Base-by-base conservation (phyloP, 148 eudicot genomes). In the Chenopodium suecicum region DNA sequence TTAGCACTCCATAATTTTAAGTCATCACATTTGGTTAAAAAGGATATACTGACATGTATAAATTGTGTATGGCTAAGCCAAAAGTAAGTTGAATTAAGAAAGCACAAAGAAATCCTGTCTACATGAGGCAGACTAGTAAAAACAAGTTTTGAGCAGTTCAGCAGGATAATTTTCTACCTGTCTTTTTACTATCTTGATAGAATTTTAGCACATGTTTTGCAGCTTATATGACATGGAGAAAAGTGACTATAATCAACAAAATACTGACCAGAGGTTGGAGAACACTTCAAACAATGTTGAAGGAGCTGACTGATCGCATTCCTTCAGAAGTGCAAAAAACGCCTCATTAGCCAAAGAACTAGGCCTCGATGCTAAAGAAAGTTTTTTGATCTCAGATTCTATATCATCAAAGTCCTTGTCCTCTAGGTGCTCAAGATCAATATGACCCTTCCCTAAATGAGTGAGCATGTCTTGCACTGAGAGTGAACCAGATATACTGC, bases 231-330 rank as follows among this genome's bases (percentile, higher is more conserved):
- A 75, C 70, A 56, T 29, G 34, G 3, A 63, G 69, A 17, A 23
- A 44, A n/a, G 46, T 54, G 60, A 66, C 16, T 20, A 77, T 20
- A 0, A 64, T 13, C 17, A 68, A 31, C 41, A 68, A 17, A 12
- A 77, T 58, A 92, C 97, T 75, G 79, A 96, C 99, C 99, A 92
- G 81, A 90, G 88, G 71, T 79, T 89, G 29, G 86, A 83, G 84
- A 96, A 86, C 25, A 94, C 90, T 73, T 91, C 95, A 60, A 84
- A 41, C 52, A 96, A 80, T 73, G 85, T 88, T 47, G 84, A 85
- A 34, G 99, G 97, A 67, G 86, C 81, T 77, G 92, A 88, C 84
- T 94, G 98, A 79, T 87, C 92, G 79, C 98, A 94, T 82, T 92
- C 93, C 78, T 82, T 86, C 66, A 94, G 82, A 29, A 96, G 86